Evolutionary conservation across 2,329 filamentous ascomycete species (phyloP), one percentile per base, ranked within the genome.

Genomic region (Fusarium marasasianum): DNA sequence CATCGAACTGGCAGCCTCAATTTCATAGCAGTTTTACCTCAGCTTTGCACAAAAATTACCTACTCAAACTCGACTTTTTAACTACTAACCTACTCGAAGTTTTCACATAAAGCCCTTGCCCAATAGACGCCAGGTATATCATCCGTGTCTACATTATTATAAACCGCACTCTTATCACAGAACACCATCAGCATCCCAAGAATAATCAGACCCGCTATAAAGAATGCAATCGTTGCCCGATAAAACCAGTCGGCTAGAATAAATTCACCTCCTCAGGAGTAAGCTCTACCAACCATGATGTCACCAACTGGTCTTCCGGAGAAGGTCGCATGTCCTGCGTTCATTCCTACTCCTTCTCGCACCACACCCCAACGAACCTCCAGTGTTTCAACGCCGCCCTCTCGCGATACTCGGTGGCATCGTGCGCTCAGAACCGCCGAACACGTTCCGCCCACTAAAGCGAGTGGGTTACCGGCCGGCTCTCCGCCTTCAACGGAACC

Each of bases 381-480:
- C 73, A 79, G 62, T 71, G 78, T 65, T 80, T 83, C 84, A 62
- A 87, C 79, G 26, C 72, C 73, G 55, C 77, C 77, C 44, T 79
- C 79, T 14, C 75, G 76, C 24, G 78, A 73, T 37, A 76, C 72
- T 10, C 83, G 80, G 63, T 88, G 87, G 78, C 87, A 88, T 56
- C 84, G 79, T 31, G 87, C 83, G 77, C 84, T 85, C 70, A 89
- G 76, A n/a, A 88, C 87, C 14, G 86, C 87, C 68, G 85, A 87
- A 80, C 87, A 89, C 47, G 83, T 81, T 17, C 87, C 87, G 37
- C 84, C 86, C 29, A 77, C 79, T 41, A 89, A 74, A 4, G 82
- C 82, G 31, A 89, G 83, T 29, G 87, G 87, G 79, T 89, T 89
- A 4, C 85, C 86, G 22, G 80, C 77, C 24, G 80, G 79, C 15